phyloP scores from a whole-genome alignment of 805 yeast genomes.

The Schwanniomyces sp. region DNA sequence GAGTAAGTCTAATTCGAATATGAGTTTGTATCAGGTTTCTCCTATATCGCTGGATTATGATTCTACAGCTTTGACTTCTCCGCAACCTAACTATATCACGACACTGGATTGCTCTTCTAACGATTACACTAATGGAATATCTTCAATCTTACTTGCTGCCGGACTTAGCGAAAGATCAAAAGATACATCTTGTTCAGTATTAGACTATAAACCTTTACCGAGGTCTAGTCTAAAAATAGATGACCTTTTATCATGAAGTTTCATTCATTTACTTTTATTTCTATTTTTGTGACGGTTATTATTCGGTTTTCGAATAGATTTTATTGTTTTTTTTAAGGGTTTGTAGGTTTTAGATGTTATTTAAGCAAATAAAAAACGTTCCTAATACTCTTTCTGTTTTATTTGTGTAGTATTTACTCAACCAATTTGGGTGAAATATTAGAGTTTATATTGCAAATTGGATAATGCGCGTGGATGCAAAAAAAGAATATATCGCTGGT shows the following conservation, averaged over 20 bases:
- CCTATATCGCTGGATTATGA: constrained; percentile 6
- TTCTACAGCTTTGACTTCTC: not conserved
- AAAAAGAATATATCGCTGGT: too few species aligned
- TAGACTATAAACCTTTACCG: constrained; percentile 2
- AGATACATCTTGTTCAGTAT: not conserved
- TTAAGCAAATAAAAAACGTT: not conserved
- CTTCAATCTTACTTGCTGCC: constrained; percentile 33
- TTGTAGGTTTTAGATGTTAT: not conserved
- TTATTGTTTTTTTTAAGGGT: not conserved
- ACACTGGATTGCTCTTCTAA: constrained; percentile 1
- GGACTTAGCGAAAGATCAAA: constrained; percentile 9
- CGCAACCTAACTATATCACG: constrained; percentile 3
- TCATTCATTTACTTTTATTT: not conserved
- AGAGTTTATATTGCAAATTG: too few species aligned
- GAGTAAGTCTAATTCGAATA: constrained; percentile 8
- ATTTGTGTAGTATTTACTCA: too few species aligned
- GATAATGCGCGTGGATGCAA: too few species aligned
- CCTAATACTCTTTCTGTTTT: too few species aligned
- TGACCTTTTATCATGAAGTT: constrained; percentile 22
- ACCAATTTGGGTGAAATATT: too few species aligned
- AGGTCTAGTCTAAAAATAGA: constrained; percentile 27
- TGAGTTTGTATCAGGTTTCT: constrained; percentile 4
- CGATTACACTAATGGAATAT: constrained; percentile 18
- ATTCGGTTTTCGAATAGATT: not conserved
- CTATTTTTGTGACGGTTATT: not conserved